phyloP scores from a whole-genome alignment of 2,329 filamentous ascomycete species.

The Akanthomyces lecanii region DNA sequence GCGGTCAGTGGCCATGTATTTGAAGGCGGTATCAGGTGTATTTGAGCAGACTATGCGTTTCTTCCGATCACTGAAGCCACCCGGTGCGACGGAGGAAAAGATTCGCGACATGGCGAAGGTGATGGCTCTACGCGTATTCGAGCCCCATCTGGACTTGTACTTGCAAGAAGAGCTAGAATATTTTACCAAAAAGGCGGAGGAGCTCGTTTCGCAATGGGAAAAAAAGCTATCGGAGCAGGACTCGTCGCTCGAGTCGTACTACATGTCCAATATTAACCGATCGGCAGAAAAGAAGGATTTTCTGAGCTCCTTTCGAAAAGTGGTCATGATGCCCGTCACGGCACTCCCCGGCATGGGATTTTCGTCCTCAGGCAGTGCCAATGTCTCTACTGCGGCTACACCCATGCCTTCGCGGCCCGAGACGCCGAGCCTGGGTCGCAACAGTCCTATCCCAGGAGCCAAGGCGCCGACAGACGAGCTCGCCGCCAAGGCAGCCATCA shows the following conservation, averaged over 20 bases:
- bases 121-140: slow-evolving; percentile 71
- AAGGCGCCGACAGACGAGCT: slow-evolving; percentile 86
- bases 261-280: slow-evolving; percentile 91
- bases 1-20: slow-evolving; percentile 68
- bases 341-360: slow-evolving; percentile 66
- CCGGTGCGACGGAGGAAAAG: slow-evolving; percentile 56
- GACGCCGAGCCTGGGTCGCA: slow-evolving; percentile 41
- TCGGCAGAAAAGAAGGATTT: slow-evolving; percentile 97
- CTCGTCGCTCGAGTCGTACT: slow-evolving; percentile 84
- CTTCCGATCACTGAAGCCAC: slow-evolving; percentile 63
- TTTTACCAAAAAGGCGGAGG: slow-evolving; percentile 72
- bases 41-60: slow-evolving; percentile 84
- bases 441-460: slow-evolving; percentile 39
- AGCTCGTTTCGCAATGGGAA: slow-evolving; percentile 81
- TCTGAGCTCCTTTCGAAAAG: slow-evolving; percentile 92
- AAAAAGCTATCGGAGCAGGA: slow-evolving; percentile 88
- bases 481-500: slow-evolving; percentile 94
- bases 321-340: slow-evolving; percentile 98
- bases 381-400: slow-evolving; percentile 26
- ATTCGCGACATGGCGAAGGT: slow-evolving; percentile 62
- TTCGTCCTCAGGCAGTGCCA: slow-evolving; percentile 51
- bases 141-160: slow-evolving; percentile 91
- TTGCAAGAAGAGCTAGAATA: slow-evolving; percentile 84
- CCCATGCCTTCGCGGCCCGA: slow-evolving; percentile 45
- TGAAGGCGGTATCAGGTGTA: slow-evolving; percentile 80